Evolutionary conservation across 2,329 filamentous ascomycete species (phyloP), one percentile per base, ranked within the genome.

Genomic region (Penicillium sp.): DNA sequence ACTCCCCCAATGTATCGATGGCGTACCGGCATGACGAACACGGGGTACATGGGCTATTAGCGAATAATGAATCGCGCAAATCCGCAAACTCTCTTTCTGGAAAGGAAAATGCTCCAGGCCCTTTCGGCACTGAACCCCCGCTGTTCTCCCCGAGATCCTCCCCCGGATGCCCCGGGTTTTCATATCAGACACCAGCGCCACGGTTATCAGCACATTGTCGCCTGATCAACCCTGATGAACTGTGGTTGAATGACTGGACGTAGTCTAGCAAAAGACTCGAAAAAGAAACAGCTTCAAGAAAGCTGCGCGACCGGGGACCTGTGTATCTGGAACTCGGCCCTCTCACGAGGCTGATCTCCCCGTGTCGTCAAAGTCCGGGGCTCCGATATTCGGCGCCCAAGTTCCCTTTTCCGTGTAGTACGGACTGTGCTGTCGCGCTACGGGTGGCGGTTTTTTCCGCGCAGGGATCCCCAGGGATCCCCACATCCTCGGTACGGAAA

Each of bases 361-460:
- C 18, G 10, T 20, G 9, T 36, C 18, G 11, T n/a, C 16, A 6
- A 6, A 27, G 5, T n/a, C 22, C 16, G 24, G 35, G 39, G 9
- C 25, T 20, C 46, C 51, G 51, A 43, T 42, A 4, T 46, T 53
- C 51, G 51, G 42, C 51, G 42, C 30, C 33, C 3, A 16, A 20
- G 9, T 36, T 27, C 4, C 33, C 33, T 5, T 18, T 36, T 11
- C 33, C 9, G 33, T 8, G 4, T 20, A 16, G 8, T 20, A 20
- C 33, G 2, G 5, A n/a, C 4, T 36, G 33, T 5, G 4, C n/a
- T 36, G 9, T 20, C 27, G 27, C 2, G 9, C 4, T 20, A 20
- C n/a, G n/a, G 16, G 33, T 36, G 33, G 16, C 33, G 16, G 14
- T 6, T 16, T 5, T 13, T 27, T 47, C 27, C 27, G 35, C 27